Base-by-base conservation (phyloP, 129 eudicot genomes). In the Centrapalus pauciflorus region DNA sequence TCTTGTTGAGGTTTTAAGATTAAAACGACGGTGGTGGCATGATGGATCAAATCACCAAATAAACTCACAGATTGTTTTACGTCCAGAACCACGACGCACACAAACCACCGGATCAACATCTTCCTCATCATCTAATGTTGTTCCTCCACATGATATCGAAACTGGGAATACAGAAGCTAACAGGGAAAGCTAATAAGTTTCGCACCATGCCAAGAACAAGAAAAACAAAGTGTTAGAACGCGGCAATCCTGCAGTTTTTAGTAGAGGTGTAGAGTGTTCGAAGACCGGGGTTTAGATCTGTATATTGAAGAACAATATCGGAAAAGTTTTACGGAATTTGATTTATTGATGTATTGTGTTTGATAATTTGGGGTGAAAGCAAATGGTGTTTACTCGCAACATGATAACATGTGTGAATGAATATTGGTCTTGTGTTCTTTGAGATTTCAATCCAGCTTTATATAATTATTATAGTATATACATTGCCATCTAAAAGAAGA, bases 1-100 rank as follows among this genome's bases (percentile, higher is more conserved):
- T 38, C 38, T 83, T 33, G 83, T 91, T 9, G 98, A 88, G 78
- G 28, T 88, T 50, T 9, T 81, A 60, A 77, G 96, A 70, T 75
- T 90, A 83, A 82, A 78, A 76, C 71, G 86, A 40, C 64, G 78
- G n/a, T 65, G 81, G 71, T 72, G 77, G 78, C 59, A 34, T 0
- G 73, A 67, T 23, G 25, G 30, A 34, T 69, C 76, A 4, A 70
- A 71, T 27, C 88, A 63, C 19, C 69, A 57, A 20, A 69, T 61
- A 40, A 64, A 65, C 20, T 57, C 81, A 38, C 87, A 79, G 24
- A 73, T 51, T 9, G 51, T 49, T 32, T 81, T 69, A 24, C 76
- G 64, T 12, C 68, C 70, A 4, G 73, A 74, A 32, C 74, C 79
- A 66, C 50, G 77, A 69, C 80, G 76, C 69, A 58, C 74, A 28